Evolutionary conservation across 305 asterid species (phyloP).

Genomic region (Rubia balearica): DNA sequence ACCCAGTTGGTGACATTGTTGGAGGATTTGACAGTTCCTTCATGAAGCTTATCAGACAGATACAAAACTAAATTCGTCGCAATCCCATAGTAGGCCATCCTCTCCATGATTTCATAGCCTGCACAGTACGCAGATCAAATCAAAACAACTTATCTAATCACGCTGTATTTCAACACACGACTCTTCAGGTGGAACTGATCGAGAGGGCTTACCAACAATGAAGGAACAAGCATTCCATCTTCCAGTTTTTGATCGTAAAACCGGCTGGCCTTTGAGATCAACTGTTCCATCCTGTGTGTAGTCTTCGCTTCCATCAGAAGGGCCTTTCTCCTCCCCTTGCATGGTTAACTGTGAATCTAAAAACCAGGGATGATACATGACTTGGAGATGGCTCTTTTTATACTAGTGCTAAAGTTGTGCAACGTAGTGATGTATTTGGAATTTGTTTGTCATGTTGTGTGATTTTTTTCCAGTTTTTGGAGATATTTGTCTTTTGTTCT

Average conservation of each 20-base stretch:
- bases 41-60: slow-evolving; percentile 46
- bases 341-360: not conserved
- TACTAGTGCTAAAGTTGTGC: not conserved
- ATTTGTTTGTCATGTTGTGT: not conserved
- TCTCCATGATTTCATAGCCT: slow-evolving; percentile 72
- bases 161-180: not conserved
- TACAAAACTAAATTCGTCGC: slow-evolving; percentile 63
- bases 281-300: slow-evolving; percentile 62
- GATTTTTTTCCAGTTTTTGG: not conserved
- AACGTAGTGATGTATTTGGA: not conserved
- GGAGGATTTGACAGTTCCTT: slow-evolving; percentile 63
- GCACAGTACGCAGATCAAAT: slow-evolving; percentile 5
- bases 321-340: slow-evolving; percentile 42
- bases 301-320: slow-evolving; percentile 25
- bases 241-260: slow-evolving; percentile 54
- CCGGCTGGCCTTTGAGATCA: slow-evolving; percentile 57
- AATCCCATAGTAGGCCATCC: slow-evolving; percentile 80
- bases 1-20: slow-evolving; percentile 74
- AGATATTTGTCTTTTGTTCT: not conserved
- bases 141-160: not conserved
- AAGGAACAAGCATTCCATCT: slow-evolving; percentile 73
- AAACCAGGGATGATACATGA: not conserved
- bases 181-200: not conserved
- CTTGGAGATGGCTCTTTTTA: not conserved
- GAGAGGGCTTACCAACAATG: slow-evolving; percentile 49